Percentiles rank a stretch among this genome's conserved stretches.
These are phyloP conservation scores for Chrysoporthe cubensis DNA, from an alignment of 2,329 filamentous ascomycete genomes.

Conservation along the genomic window DNA sequence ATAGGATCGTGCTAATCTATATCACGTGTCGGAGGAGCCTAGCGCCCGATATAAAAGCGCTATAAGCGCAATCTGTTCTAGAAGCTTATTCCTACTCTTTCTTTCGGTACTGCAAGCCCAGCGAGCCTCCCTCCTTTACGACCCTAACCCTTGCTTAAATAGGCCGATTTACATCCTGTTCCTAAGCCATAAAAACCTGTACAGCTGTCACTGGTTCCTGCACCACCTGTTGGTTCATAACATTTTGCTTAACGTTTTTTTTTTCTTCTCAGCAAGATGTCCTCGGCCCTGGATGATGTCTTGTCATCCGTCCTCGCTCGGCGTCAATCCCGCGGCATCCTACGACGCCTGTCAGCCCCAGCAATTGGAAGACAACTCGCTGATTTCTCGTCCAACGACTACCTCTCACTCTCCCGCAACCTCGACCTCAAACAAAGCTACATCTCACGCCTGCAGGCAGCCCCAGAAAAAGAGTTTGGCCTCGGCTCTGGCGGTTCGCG, in stretches of 20 bases:
- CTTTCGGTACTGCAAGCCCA: too few species aligned
- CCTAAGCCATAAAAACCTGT: too few species aligned
- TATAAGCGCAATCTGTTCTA: too few species aligned
- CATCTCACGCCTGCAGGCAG: slow-evolving; percentile 47
- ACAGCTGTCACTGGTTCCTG: background rate
- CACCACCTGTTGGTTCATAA: too few species aligned
- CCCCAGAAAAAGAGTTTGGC: slow-evolving; percentile 19
- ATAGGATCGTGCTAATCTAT: too few species aligned
- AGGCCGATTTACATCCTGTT: too few species aligned
- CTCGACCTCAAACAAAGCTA: slow-evolving; percentile 64
- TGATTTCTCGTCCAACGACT: slow-evolving; percentile 79
- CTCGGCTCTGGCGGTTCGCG: slow-evolving; percentile 59
- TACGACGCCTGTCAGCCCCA: slow-evolving; percentile 56
- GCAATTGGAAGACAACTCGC: slow-evolving; percentile 37
- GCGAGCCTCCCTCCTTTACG: too few species aligned
- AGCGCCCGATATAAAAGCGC: too few species aligned
- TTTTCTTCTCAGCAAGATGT: background rate
- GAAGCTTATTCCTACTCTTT: too few species aligned
- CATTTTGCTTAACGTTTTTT: too few species aligned
- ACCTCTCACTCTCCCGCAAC: slow-evolving; percentile 72
- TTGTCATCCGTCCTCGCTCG: background rate
- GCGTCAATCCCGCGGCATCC: slow-evolving; percentile 22
- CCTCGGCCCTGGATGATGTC: background rate
- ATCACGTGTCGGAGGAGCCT: too few species aligned
- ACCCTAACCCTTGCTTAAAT: too few species aligned